These are phyloP conservation scores for Bocquillonia castaneifolia DNA, from an alignment of 441 rosid genomes.

Conservation along the genomic window DNA sequence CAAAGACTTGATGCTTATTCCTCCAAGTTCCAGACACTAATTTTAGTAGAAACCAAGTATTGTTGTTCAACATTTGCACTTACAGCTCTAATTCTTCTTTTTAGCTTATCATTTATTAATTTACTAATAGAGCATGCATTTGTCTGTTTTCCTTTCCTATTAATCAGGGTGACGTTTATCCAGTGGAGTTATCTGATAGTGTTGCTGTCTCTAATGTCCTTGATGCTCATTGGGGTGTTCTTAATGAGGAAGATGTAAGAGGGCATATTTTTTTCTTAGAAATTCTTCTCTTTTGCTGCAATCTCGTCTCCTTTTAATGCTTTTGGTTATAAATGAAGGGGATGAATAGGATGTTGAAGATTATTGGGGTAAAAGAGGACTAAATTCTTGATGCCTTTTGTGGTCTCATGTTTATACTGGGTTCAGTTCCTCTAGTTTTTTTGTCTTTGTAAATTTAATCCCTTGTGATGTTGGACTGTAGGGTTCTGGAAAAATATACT, in stretches of 20 bases:
- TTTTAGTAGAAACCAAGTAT: neutral
- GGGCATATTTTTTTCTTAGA: slow-evolving; percentile 18
- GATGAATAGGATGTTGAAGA: neutral
- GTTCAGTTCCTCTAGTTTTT: too few relatives aligned
- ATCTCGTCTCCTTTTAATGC: neutral
- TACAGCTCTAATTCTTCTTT: neutral
- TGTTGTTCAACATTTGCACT: neutral
- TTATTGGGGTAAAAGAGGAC: neutral
- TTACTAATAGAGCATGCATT: slow-evolving; percentile 1
- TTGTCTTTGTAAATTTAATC: neutral
- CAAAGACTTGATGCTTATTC: neutral
- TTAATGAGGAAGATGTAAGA: slow-evolving; percentile 79
- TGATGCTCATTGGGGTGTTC: slow-evolving; percentile 99
- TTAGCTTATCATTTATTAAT: neutral
- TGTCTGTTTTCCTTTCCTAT: slow-evolving; percentile 15
- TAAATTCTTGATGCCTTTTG: neutral
- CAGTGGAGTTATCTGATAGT: slow-evolving; percentile 65
- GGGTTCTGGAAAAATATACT: neutral
- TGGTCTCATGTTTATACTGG: neutral
- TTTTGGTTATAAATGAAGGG: neutral
- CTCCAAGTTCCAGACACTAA: neutral
- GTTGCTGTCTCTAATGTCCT: slow-evolving; percentile 58
- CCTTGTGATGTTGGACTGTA: neutral
- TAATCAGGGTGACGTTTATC: slow-evolving; percentile 91
- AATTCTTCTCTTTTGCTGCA: neutral